Evolutionary conservation across 345 rosid species (phyloP), one percentile per base, ranked within the genome.

Genomic region (Cardamine chenopodiifolia): DNA sequence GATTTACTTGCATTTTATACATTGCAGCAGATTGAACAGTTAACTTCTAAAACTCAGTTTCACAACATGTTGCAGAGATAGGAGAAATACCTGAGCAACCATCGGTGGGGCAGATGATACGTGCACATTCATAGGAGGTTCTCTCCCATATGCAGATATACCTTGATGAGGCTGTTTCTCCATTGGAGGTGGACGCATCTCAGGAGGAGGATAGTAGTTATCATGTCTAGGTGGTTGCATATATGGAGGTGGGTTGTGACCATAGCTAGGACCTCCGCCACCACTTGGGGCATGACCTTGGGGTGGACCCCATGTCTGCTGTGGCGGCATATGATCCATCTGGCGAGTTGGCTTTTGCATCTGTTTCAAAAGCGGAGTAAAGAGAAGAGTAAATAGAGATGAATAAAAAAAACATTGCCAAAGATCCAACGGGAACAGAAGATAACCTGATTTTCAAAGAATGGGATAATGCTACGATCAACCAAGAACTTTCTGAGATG

Each of bases 131-230:
- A 87, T 69, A 4, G 94, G 90, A 66, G 94, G 86, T 82, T 96
- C 96, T 82, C 97, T 89, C 78, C 98, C 99, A 78, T 96, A 92
- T 7, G 92, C 90, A 79, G 98, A 92, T 68, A 92, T 92, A 55
- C 98, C 97, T 75, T 92, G 98, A 74, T 96, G 99, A 53, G 92
- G 91, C 73, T 90, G 98, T 81, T 89, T 90, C 77, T 96, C 99
- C 85, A 92, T 81, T 39, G 90, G 88, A 70, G 88, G 90, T 6
- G 82, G 93, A 6, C 87, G 94, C 88, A 90, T 67, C 57, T 92
- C 98, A 49, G 91, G 78, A 69, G 97, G 85, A 72, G 90, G 90
- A 78, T 89, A 96, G 81, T 89, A 92, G 75, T 59, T 89, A 76
- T 92, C 99, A 74, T 90, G 97, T 68, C 98, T 83, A 0, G 92